Evolutionary conservation across 306 rosid genomes (phyloP).

Genomic region (Pyrus bretschneideri): DNA sequence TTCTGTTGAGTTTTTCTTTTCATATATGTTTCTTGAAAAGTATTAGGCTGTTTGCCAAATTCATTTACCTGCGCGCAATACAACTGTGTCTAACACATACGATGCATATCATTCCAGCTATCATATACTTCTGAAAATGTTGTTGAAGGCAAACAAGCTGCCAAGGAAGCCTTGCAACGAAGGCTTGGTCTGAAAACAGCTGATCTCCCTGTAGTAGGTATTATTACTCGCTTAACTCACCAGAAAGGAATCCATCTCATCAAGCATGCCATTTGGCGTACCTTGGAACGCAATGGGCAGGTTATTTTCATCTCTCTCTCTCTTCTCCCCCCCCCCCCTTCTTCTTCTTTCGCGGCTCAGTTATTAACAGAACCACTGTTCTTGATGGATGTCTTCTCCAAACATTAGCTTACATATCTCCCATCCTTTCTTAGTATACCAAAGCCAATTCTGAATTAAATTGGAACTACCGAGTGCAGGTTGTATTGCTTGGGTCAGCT

Average conservation of each 20-base stretch:
- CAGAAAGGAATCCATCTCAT: conserved; percentile 99
- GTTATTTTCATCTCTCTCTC: conserved; percentile 28
- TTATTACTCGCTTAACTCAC: conserved; percentile 81
- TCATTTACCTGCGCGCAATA: background rate
- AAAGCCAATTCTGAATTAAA: background rate
- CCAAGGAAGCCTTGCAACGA: conserved; percentile 83
- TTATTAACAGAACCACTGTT: background rate
- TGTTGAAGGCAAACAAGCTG: conserved; percentile 87
- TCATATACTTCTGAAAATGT: conserved; percentile 86
- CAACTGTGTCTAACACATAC: conserved; percentile 19
- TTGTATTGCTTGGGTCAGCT: conserved; percentile 96
- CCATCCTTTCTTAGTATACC: background rate
- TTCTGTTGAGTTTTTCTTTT: background rate
- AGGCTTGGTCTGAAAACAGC: conserved; percentile 62
- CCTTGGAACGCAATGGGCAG: conserved; percentile 89
- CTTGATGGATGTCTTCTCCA: background rate
- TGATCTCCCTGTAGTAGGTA: conserved; percentile 81
- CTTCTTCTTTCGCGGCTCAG: background rate
- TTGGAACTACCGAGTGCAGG: conserved; percentile 43
- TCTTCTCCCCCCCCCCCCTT: too few species aligned
- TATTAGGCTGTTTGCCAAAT: background rate
- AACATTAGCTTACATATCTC: background rate
- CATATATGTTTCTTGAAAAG: background rate
- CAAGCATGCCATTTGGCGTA: conserved; percentile 72
- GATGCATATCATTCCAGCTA: conserved; percentile 43